A percentile compares a stretch with the other conserved stretches of the same genome.
These are phyloP conservation scores for Alternaria consortialis DNA, from an alignment of 2,329 filamentous ascomycete genomes.

Conservation along the genomic window DNA sequence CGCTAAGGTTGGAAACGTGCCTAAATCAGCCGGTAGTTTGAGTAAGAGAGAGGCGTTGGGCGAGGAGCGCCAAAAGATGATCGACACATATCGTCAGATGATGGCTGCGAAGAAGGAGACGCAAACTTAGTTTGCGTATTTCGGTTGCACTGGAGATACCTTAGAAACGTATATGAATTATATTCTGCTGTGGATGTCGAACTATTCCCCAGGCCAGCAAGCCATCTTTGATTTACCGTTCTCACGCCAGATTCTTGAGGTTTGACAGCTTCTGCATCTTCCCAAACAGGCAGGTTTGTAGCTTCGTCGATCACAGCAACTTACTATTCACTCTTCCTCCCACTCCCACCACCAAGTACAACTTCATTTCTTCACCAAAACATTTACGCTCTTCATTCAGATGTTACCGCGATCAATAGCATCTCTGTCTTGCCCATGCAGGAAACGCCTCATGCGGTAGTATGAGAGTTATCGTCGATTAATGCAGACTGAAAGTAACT, in stretches of 20 bases:
- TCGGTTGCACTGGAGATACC: not conserved
- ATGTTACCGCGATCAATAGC: not conserved
- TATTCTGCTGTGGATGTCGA: not conserved
- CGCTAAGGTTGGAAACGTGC: slow-evolving; percentile 74
- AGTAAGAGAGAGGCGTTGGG: slow-evolving; percentile 76
- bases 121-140: not conserved
- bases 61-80: slow-evolving; percentile 72
- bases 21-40: slow-evolving; percentile 74
- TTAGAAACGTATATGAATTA: not conserved
- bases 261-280: not conserved
- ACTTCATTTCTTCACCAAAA: not conserved
- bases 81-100: slow-evolving; percentile 75
- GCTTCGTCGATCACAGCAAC: not conserved
- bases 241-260: not conserved
- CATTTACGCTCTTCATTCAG: no score
- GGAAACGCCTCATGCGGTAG: not conserved
- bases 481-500: not conserved
- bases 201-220: not conserved
- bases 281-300: not conserved
- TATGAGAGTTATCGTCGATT: not conserved
- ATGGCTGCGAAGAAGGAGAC: slow-evolving; percentile 59
- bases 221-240: not conserved
- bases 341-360: not conserved
- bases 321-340: not conserved
- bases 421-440: not conserved